These are phyloP conservation scores for Pythium dissotocum DNA, from an alignment of 352 stramenopile species.

Conservation along the genomic window DNA sequence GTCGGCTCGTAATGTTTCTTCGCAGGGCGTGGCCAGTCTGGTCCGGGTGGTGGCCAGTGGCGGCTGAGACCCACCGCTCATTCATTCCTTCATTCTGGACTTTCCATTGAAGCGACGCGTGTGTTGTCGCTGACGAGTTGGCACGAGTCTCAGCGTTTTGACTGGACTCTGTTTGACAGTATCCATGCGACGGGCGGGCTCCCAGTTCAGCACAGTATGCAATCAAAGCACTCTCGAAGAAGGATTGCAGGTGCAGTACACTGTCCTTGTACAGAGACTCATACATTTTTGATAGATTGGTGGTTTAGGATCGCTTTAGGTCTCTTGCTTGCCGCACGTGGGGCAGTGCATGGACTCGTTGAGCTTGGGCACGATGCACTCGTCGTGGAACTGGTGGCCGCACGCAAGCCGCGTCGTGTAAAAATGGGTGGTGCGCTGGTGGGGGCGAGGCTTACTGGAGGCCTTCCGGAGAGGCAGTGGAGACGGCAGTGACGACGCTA, in stretches of 20 bases:
- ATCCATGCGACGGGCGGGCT: neutral
- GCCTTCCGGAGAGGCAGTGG: neutral
- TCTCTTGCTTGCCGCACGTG: constrained; percentile 58
- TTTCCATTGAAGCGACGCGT: neutral
- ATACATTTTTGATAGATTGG: constrained; percentile 29
- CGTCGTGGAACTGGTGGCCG: constrained; percentile 80
- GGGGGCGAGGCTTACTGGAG: neutral
- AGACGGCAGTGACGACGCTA: neutral
- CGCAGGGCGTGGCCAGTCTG: neutral
- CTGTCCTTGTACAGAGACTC: too few relatives aligned
- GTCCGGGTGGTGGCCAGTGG: neutral
- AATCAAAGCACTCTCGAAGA: neutral
- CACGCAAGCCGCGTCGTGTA: constrained; percentile 30
- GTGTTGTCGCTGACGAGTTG: neutral
- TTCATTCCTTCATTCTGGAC: neutral
- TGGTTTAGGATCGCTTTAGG: constrained; percentile 72
- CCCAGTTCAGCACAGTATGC: neutral
- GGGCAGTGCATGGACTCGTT: constrained; percentile 72
- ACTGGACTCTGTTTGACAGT: neutral
- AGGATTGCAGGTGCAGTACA: neutral
- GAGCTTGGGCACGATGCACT: constrained; percentile 79
- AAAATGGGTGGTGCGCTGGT: constrained; percentile 2
- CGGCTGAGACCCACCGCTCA: neutral
- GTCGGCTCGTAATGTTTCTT: neutral
- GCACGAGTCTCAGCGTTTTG: neutral